Evolutionary conservation across 139 green algal genomes (phyloP).

Genomic region (Zygnema circumcarinatum): DNA sequence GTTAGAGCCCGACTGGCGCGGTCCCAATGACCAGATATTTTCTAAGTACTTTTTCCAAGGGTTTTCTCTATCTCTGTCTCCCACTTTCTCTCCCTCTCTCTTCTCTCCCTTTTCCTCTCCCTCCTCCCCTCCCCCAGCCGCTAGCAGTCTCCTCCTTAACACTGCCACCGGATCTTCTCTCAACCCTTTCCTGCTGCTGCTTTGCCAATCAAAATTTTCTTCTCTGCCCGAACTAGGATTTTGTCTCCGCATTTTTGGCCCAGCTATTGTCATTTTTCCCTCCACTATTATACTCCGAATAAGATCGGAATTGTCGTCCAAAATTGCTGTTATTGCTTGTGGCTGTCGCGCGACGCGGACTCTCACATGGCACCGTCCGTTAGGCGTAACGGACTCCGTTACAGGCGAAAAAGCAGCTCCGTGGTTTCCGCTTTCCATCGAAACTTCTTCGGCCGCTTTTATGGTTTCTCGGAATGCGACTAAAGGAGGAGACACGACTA

Average conservation of each 20-base stretch:
- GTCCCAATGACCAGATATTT: constrained; percentile 83
- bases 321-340: constrained; percentile 21
- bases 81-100: not conserved
- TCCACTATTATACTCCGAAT: constrained; percentile 32
- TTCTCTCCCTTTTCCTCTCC: constrained; percentile 2
- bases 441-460: constrained; percentile 62
- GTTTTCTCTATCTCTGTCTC: not conserved
- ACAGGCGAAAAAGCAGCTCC: constrained; percentile 24
- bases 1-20: constrained; percentile 80
- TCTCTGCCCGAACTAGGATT: not conserved
- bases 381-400: constrained; percentile 82
- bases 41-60: constrained; percentile 14
- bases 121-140: constrained; percentile 25
- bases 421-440: not conserved
- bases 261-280: not conserved
- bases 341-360: constrained; percentile 77
- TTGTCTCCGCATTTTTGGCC: not conserved
- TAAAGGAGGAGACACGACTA: constrained; percentile 90
- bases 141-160: constrained; percentile 22
- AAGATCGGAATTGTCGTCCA: constrained; percentile 41
- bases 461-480: constrained; percentile 91
- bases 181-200: not conserved
- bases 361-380: constrained; percentile 72
- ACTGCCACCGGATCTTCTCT: constrained; percentile 30
- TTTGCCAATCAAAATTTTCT: not conserved